Evolutionary conservation across 2,329 filamentous ascomycete species (phyloP).

Genomic region (Hymenoscyphus repandus): DNA sequence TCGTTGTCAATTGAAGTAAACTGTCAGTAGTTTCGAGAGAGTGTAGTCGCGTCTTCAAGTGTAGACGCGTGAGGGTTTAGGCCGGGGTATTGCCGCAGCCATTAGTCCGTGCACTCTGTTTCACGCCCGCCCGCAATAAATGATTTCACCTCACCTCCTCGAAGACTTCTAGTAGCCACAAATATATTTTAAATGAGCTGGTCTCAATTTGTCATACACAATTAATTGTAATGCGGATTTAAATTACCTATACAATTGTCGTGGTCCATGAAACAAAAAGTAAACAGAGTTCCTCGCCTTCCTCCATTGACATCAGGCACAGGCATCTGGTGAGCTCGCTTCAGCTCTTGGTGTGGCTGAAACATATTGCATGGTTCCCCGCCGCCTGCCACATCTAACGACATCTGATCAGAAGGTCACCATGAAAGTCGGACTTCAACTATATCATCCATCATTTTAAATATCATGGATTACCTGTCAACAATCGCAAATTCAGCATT

Average conservation of each 20-base stretch:
- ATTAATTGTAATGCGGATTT: no score
- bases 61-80: background rate
- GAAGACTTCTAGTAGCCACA: no score
- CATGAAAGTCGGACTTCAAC: background rate
- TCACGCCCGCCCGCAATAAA: no score
- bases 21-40: background rate
- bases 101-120: no score
- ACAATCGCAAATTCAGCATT: slow-evolving; percentile 4
- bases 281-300: no score
- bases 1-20: background rate
- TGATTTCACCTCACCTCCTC: no score
- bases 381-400: background rate
- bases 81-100: background rate
- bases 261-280: no score
- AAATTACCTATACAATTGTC: no score
- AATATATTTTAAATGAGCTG: no score
- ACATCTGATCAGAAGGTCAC: background rate
- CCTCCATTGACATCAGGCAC: no score
- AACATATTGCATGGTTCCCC: background rate
- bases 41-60: background rate
- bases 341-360: background rate
- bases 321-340: no score
- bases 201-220: no score
- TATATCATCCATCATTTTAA: background rate
- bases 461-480: slow-evolving; percentile 14